phyloP scores from a whole-genome alignment of 179 eudicot genomes.

The Beta macrorhiza region DNA sequence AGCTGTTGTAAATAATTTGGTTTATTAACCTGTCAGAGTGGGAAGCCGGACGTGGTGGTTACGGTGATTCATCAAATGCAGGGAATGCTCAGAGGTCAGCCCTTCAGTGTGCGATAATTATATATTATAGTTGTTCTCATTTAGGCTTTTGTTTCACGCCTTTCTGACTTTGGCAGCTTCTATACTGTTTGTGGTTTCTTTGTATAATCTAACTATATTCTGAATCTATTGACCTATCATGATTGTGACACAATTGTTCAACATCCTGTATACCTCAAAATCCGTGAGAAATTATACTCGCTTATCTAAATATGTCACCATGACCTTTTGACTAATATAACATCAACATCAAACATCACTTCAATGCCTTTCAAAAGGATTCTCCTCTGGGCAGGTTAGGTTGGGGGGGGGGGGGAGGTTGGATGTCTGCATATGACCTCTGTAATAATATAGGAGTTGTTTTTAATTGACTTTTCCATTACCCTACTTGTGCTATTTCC shows the following conservation, averaged over 20 bases:
- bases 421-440: too few species aligned
- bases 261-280: neutral
- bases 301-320: too few species aligned
- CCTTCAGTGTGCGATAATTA: neutral
- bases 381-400: too few species aligned
- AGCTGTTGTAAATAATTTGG: neutral
- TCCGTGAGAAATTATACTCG: neutral
- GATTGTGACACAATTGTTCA: neutral
- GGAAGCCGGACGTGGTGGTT: slow-evolving; percentile 80
- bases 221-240: neutral
- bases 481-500: too few species aligned
- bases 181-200: neutral
- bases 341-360: too few species aligned
- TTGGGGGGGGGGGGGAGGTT: too few species aligned
- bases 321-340: too few species aligned
- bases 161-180: too few species aligned
- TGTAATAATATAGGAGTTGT: too few species aligned
- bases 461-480: too few species aligned
- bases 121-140: neutral
- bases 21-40: slow-evolving; percentile 51
- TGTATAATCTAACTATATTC: neutral
- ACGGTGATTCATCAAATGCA: slow-evolving; percentile 49
- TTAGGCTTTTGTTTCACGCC: neutral
- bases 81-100: slow-evolving; percentile 63
- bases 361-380: too few species aligned